Percentiles rank a stretch among this genome's conserved stretches.
phyloP scores from a whole-genome alignment of 169 alveolate species.

The Cytauxzoon felis region DNA sequence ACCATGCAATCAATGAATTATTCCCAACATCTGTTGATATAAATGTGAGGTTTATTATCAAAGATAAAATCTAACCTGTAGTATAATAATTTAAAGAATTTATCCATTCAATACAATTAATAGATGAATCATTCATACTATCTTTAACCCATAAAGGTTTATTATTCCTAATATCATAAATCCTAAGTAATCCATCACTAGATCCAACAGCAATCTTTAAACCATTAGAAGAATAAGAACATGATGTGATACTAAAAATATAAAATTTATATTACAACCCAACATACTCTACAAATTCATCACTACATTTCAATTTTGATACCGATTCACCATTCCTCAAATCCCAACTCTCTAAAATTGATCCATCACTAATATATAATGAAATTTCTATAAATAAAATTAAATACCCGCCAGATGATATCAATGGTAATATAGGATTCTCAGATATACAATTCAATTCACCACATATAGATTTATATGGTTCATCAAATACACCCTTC shows the following conservation, averaged over 20 bases:
- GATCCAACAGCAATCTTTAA: slow-evolving; percentile 69
- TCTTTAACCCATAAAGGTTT: slow-evolving; percentile 64
- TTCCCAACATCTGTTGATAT: slow-evolving; percentile 7
- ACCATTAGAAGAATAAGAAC: slow-evolving; percentile 67
- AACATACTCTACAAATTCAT: not conserved
- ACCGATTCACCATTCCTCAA: slow-evolving; percentile 34
- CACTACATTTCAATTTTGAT: slow-evolving; percentile 20
- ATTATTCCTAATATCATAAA: slow-evolving; percentile 67
- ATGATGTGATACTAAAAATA: slow-evolving; percentile 25
- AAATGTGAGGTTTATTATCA: not conserved
- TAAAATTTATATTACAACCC: not conserved
- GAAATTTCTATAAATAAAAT: not conserved
- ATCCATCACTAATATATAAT: slow-evolving; percentile 20
- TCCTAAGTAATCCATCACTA: slow-evolving; percentile 46
- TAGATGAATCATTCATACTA: slow-evolving; percentile 59
- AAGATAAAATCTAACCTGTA: slow-evolving; percentile 8
- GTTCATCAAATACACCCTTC: slow-evolving; percentile 49
- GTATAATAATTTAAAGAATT: slow-evolving; percentile 48
- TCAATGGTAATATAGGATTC: slow-evolving; percentile 49
- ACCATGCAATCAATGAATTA: slow-evolving; percentile 64
- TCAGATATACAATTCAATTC: slow-evolving; percentile 47
- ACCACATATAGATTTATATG: slow-evolving; percentile 37
- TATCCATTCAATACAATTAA: slow-evolving; percentile 65
- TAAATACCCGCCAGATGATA: slow-evolving; percentile 61
- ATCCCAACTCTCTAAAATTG: slow-evolving; percentile 56